Percentiles rank a stretch among this genome's conserved stretches.
phyloP scores from a whole-genome alignment of 2,329 filamentous ascomycete species.

The Chaetomium strumarium region DNA sequence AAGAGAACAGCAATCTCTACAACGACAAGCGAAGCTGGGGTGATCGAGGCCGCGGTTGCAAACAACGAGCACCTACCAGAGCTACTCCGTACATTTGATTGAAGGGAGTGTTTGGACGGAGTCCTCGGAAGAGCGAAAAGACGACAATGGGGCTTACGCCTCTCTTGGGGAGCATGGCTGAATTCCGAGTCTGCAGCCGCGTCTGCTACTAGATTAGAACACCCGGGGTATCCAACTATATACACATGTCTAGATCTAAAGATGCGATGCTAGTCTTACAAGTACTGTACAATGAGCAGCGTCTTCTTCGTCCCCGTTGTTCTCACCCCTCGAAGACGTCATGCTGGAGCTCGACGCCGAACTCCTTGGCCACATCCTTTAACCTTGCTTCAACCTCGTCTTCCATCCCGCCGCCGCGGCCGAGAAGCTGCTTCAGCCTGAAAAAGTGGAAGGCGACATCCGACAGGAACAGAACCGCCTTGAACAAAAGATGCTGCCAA shows the following conservation, averaged over 20 bases:
- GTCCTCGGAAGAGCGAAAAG: not conserved
- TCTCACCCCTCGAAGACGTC: constrained; percentile 75
- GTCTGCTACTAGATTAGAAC: not conserved
- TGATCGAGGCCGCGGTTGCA: too few species aligned
- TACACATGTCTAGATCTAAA: constrained; percentile 9
- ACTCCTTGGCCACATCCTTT: constrained; percentile 81
- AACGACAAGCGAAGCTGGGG: too few species aligned
- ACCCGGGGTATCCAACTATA: constrained; percentile 10
- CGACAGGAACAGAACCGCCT: constrained; percentile 64
- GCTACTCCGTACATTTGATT: too few species aligned
- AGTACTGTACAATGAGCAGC: constrained; percentile 1
- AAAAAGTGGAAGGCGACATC: constrained; percentile 81
- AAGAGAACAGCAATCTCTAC: too few species aligned
- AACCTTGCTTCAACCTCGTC: constrained; percentile 87
- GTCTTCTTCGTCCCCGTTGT: not conserved
- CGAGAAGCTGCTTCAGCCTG: constrained; percentile 70
- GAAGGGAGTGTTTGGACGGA: too few species aligned
- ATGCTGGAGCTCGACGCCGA: constrained; percentile 86
- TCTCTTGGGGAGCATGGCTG: not conserved
- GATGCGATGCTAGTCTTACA: not conserved
- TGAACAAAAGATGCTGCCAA: constrained; percentile 76
- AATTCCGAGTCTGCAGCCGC: not conserved
- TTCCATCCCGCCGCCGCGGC: constrained; percentile 79
- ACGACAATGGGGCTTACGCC: not conserved
- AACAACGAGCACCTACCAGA: too few species aligned